Evolutionary conservation across 345 rosid genomes (phyloP), one percentile per base, ranked within the genome.

Genomic region (Viola odorata): DNA sequence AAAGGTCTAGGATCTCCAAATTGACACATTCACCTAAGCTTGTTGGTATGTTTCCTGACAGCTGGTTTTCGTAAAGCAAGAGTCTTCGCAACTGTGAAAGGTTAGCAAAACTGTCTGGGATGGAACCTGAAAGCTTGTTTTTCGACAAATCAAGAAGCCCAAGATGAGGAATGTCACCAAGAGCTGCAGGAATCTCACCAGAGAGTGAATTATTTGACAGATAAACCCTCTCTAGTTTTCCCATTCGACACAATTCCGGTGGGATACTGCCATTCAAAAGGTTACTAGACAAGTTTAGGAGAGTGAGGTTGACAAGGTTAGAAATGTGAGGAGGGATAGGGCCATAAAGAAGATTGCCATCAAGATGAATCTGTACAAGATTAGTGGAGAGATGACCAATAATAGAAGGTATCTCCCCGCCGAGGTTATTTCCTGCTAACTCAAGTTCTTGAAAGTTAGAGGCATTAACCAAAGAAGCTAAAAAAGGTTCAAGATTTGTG

Each of bases 101-200:
- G 61, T 86, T 82, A 12, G 87, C 82, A 12, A 92, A 87, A 72
- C 76, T 85, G 65, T 94, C 90, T 0, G 99, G 96, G 56, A 94
- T 77, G 5, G 79, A 72, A 50, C 96, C 96, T 5, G 96, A 82
- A 59, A 94, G 87, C 67, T 75, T 80, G 88, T 94, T 94, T 64
- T 66, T 79, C 0, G 99, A 94, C 58, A 94, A 68, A 63, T 94
- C 96, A 45, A 89, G 80, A 36, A 94, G 95, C 32, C 99, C 99
- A 12, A 92, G 71, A 65, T 73, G 86, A 14, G 91, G 77, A 65
- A 84, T 77, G n/a, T 77, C 73, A 0, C 96, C 99, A 8, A 89
- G 69, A 45, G 82, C 90, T 0, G 65, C 45, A 0, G 99, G 99
- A 68, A 92, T 84, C 60, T 81, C 86, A 39, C 97, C 90, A 4